These are phyloP conservation scores for Cytidiella melzeri DNA, from an alignment of 768 basidiomycete genomes.

Conservation along the genomic window DNA sequence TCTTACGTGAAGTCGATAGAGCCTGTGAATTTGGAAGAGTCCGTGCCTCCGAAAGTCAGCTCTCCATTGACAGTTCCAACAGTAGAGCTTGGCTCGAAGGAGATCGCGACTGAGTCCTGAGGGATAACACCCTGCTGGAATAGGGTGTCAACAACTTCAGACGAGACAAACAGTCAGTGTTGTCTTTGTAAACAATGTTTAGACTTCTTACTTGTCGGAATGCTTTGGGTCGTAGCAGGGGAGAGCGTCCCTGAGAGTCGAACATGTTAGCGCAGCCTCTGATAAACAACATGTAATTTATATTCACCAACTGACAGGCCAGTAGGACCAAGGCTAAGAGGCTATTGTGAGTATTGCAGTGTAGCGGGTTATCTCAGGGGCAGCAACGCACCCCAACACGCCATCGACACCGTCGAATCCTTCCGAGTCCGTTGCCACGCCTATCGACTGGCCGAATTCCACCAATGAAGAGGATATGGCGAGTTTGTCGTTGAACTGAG, in stretches of 20 bases:
- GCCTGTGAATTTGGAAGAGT: slow-evolving; percentile 5
- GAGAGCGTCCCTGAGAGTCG: background rate
- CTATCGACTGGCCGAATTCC: slow-evolving; percentile 10
- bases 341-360: too few species aligned
- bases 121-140: slow-evolving; percentile 5
- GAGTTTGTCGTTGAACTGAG: slow-evolving; percentile 3
- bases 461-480: background rate
- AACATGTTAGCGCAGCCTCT: too few species aligned
- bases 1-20: slow-evolving; percentile 3
- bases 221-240: slow-evolving; percentile 1
- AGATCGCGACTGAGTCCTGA: background rate
- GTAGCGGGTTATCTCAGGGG: too few species aligned
- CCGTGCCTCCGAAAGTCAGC: slow-evolving; percentile 5
- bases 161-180: background rate
- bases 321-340: background rate
- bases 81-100: slow-evolving; percentile 3
- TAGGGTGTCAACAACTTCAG: slow-evolving; percentile 4
- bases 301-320: background rate
- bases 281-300: too few species aligned
- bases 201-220: slow-evolving; percentile 10
- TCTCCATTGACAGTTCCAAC: background rate
- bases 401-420: slow-evolving; percentile 13
- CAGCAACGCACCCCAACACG: slow-evolving; percentile 8
- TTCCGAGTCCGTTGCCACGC: slow-evolving; percentile 3
- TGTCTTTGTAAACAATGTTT: background rate